These are phyloP conservation scores for Monilinia fructigena DNA, from an alignment of 2,329 filamentous ascomycete genomes.

Conservation along the genomic window DNA sequence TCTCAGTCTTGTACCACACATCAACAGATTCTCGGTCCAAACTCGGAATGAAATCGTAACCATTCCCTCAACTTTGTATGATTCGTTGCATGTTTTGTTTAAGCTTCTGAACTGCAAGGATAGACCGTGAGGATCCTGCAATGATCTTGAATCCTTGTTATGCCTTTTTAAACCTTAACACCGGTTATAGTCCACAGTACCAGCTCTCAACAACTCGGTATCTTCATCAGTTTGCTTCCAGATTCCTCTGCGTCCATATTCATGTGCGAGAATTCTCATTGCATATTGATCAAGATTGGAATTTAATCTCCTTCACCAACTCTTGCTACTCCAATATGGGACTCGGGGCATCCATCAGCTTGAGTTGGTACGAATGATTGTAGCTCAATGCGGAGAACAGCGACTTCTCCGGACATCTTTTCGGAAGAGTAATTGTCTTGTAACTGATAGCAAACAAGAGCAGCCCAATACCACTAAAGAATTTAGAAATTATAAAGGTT, in stretches of 20 bases:
- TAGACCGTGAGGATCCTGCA: conserved; percentile 87
- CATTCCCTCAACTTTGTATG: conserved; percentile 99
- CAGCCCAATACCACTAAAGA: conserved; percentile 74
- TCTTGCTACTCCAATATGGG: conserved; percentile 91
- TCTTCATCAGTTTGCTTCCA: conserved; percentile 84
- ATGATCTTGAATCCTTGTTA: conserved; percentile 82
- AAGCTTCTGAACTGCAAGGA: conserved; percentile 77
- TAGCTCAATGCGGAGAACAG: conserved; percentile 91
- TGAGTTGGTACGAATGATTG: conserved; percentile 98
- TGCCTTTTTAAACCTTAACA: conserved; percentile 82
- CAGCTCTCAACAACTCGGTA: conserved; percentile 88
- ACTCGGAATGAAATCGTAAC: conserved; percentile 99
- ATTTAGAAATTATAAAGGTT: neutral
- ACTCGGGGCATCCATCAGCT: conserved; percentile 91
- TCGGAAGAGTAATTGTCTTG: conserved; percentile 95
- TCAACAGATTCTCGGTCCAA: conserved; percentile 77
- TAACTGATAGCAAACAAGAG: conserved; percentile 93
- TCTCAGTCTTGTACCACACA: conserved; percentile 99
- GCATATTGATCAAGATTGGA: conserved; percentile 95
- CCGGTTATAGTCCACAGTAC: conserved; percentile 96
- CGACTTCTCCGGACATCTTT: conserved; percentile 99
- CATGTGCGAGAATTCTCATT: conserved; percentile 88
- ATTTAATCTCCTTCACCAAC: conserved; percentile 89
- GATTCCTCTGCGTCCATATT: conserved; percentile 90
- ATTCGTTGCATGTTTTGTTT: conserved; percentile 78